Evolutionary conservation across 768 basidiomycete species (phyloP).

Genomic region (Cystofilobasidium macerans): DNA sequence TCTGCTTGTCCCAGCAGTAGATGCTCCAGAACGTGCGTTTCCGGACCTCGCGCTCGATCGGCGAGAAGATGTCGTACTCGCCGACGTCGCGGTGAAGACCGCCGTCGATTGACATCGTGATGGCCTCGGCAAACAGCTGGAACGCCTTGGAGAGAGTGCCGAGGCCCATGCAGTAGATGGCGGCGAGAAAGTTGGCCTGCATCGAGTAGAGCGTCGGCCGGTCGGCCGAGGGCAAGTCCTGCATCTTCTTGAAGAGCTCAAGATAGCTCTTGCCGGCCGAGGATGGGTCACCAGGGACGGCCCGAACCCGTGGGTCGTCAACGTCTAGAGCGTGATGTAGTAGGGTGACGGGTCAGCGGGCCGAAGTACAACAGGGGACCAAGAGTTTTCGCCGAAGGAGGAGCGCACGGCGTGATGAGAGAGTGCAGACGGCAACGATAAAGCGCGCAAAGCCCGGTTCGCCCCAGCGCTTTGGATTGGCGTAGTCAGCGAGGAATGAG

Average conservation of each 20-base stretch:
- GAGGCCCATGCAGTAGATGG: slow-evolving; percentile 80
- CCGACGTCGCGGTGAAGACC: slow-evolving; percentile 80
- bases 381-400: not conserved
- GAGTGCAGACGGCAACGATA: slow-evolving; percentile 82
- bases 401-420: slow-evolving; percentile 59
- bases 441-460: slow-evolving; percentile 91
- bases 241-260: slow-evolving; percentile 70
- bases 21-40: slow-evolving; percentile 93
- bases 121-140: slow-evolving; percentile 65
- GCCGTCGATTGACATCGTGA: slow-evolving; percentile 77
- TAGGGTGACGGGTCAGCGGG: not conserved
- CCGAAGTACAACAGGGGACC: too few relatives aligned
- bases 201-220: slow-evolving; percentile 83
- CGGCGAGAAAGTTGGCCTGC: slow-evolving; percentile 76
- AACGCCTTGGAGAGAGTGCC: slow-evolving; percentile 81
- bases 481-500: slow-evolving; percentile 78
- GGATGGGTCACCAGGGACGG: slow-evolving; percentile 68
- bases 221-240: slow-evolving; percentile 80
- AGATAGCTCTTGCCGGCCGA: slow-evolving; percentile 87
- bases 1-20: slow-evolving; percentile 92
- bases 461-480: slow-evolving; percentile 87
- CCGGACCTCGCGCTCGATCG: slow-evolving; percentile 79
- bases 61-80: slow-evolving; percentile 60
- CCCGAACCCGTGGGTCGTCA: slow-evolving; percentile 78
- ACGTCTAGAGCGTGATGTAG: slow-evolving; percentile 43